Percentiles rank a stretch among this genome's conserved stretches.
These are phyloP conservation scores for Thalassiosira exigua DNA, from an alignment of 352 stramenopile genomes.

Conservation along the genomic window DNA sequence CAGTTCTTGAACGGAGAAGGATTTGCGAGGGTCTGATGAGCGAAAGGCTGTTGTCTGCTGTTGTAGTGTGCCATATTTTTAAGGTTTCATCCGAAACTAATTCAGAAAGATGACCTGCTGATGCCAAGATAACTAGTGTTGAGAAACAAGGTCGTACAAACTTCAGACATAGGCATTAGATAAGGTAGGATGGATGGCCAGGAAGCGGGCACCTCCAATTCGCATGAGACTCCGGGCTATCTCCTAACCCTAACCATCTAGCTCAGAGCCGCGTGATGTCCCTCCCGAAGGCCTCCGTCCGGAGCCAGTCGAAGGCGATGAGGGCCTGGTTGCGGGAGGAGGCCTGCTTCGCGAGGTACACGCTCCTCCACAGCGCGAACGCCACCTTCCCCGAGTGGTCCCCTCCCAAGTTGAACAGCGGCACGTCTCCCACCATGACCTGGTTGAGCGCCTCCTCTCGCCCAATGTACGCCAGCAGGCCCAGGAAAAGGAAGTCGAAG, in stretches of 20 bases:
- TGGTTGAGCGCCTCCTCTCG: constrained; percentile 74
- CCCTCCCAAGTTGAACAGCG: constrained; percentile 54
- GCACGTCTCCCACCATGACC: constrained; percentile 72
- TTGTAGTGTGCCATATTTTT: not conserved
- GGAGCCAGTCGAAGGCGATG: constrained; percentile 87
- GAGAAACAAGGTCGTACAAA: too few species aligned
- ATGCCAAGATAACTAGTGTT: too few species aligned
- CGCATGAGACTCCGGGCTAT: too few species aligned
- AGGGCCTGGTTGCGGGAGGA: constrained; percentile 84
- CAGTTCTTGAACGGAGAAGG: constrained; percentile 84
- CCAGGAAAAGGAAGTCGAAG: constrained; percentile 82
- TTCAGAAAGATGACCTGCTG: too few species aligned
- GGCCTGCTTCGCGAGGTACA: constrained; percentile 89
- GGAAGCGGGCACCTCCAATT: too few species aligned
- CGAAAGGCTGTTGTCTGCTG: too few species aligned
- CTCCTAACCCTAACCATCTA: too few species aligned
- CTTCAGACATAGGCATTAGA: too few species aligned
- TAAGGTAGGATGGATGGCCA: too few species aligned
- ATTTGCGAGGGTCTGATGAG: constrained; percentile 11
- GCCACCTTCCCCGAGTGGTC: constrained; percentile 66
- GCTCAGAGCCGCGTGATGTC: constrained; percentile 77
- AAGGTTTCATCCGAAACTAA: too few species aligned
- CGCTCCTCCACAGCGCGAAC: constrained; percentile 85
- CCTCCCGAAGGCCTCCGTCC: constrained; percentile 82
- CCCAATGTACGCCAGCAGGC: constrained; percentile 78